Evolutionary conservation across 768 basidiomycete genomes (phyloP), one percentile per base, ranked within the genome.

Genomic region (Hortiboletus flavorubellus): DNA sequence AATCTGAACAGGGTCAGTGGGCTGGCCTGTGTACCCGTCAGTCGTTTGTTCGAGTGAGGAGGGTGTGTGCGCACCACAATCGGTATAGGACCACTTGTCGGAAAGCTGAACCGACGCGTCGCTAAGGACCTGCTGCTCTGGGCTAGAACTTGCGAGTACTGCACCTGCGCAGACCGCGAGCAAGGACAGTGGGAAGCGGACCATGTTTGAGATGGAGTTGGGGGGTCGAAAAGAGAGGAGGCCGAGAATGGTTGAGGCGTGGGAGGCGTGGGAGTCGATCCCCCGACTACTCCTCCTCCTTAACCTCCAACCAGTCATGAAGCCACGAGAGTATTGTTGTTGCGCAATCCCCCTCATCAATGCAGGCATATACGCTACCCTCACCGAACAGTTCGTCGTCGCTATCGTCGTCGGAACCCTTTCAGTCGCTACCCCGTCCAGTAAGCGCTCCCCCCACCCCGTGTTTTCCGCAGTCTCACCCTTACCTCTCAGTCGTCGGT

Each of bases 261-360:
- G 64, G 5, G 7, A 0, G 37, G 55, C 63, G 71, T 67, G 71
- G 34, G 63, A 67, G 6, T 41, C 10, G 7, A 39, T 33, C 63
- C 54, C 67, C 50, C 1, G 29, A 59, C 41, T 46, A 21, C 26
- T 46, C 42, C 12, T 14, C 11, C 29, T 44, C 39, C 14, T 18
- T 26, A 26, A 26, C 47, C 43, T 38, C 31, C 29, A 30, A 29
- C 47, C 30, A 45, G 53, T 33, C 66, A 87, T 89, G 87, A 89
- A 85, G 69, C 73, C 85, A 48, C 82, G 91, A 75, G 86, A 92
- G 46, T 95, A 93, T 67, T 97, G 93, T 66, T 97, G 93, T 71
- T 92, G 90, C 64, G 94, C 94, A 42, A 87, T 98, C 55, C 95
- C 95, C 9, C 73, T 93, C 46, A 77, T 93, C 59, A 96, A 99